Evolutionary conservation across 1,284 basidiomycete genomes (phyloP), one percentile per base, ranked within the genome.

Genomic region (Ganoderma sinense): DNA sequence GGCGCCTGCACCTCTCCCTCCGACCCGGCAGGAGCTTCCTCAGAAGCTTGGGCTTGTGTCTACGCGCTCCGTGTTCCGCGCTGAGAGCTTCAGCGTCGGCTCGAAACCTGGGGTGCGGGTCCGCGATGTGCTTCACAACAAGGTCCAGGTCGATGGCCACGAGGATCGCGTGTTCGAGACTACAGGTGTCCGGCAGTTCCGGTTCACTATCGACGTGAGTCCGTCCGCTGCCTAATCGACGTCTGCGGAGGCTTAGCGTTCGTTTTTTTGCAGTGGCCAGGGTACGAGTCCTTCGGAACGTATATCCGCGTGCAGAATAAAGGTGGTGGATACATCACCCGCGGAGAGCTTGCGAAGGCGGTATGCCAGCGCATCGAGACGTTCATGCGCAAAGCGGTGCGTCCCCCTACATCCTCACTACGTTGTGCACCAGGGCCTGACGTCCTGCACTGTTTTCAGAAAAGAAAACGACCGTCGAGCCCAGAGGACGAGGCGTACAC

Each of bases 151-250:
- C 18, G 74, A 75, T 29, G 41, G 65, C 4, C 59, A 61, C 53
- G 62, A 60, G n/a, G 73, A 74, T 8, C 70, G 64, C 26, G 73
- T 75, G 3, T 65, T 75, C 2, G 71, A 67, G 20, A 31, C 29
- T 1, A 74, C 70, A 0, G 71, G 72, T 6, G 67, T 68, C 20
- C 74, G 75, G 23, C 72, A 73, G 48, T 71, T 77, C 51, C 74
- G 65, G 29, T 53, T 75, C 0, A 67, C 73, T 16, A 64, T 77
- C 13, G 66, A 65, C 23, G 75, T 77, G 65, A 62, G 75, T 63
- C 20, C n/a, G 14, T 23, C 14, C 20, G 6, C 5, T 8, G 6
- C 7, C 23, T 61, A 4, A 7, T 40, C 6, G 36, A 36, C 2
- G 8, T 40, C 18, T 10, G n/a, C 39, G 14, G 20, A 40, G n/a